Conservation (phyloP, 495 filamentous ascomycete genomes). For the Neurospora pannonica region DNA sequence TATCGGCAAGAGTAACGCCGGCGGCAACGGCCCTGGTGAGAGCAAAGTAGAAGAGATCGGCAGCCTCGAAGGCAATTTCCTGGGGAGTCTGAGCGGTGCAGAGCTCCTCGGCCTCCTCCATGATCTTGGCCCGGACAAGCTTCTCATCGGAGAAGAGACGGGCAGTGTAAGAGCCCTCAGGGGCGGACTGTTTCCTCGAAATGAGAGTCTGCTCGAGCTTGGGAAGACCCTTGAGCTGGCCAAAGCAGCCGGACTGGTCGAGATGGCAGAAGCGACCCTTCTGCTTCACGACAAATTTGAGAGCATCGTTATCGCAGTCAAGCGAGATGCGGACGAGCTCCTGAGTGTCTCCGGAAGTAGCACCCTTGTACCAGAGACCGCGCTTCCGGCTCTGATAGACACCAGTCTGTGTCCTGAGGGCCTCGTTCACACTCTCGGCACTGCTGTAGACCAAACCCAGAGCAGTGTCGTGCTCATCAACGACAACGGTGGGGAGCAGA, state of each 20-base stretch:
- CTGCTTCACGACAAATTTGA: constrained; percentile 82
- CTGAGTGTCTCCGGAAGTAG: constrained; percentile 86
- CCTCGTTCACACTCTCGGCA: constrained; percentile 78
- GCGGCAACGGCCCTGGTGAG: constrained; percentile 75
- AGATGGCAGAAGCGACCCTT: constrained; percentile 94
- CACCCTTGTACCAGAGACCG: constrained; percentile 94
- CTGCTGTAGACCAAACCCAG: constrained; percentile 92
- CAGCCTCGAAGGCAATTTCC: constrained; percentile 86
- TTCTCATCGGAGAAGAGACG: constrained; percentile 85
- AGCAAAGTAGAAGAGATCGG: constrained; percentile 92
- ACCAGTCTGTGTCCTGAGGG: constrained; percentile 75
- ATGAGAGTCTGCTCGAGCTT: constrained; percentile 78
- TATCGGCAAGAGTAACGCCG: constrained; percentile 75
- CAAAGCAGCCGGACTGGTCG: constrained; percentile 85
- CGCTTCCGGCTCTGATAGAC: constrained; percentile 95
- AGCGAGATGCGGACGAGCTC: constrained; percentile 73
- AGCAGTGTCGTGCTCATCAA: constrained; percentile 75
- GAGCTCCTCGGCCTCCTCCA: constrained; percentile 94
- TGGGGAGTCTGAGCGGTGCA: constrained; percentile 74
- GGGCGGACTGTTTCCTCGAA: constrained; percentile 68
- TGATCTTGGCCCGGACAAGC: constrained; percentile 86
- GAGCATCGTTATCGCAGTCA: constrained; percentile 88
- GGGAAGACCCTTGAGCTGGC: constrained; percentile 67
- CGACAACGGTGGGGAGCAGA: constrained; percentile 77
- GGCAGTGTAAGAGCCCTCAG: constrained; percentile 85